Evolutionary conservation across 2,329 filamentous ascomycete species (phyloP).

Genomic region (Macrophomina pseudophaseolina): DNA sequence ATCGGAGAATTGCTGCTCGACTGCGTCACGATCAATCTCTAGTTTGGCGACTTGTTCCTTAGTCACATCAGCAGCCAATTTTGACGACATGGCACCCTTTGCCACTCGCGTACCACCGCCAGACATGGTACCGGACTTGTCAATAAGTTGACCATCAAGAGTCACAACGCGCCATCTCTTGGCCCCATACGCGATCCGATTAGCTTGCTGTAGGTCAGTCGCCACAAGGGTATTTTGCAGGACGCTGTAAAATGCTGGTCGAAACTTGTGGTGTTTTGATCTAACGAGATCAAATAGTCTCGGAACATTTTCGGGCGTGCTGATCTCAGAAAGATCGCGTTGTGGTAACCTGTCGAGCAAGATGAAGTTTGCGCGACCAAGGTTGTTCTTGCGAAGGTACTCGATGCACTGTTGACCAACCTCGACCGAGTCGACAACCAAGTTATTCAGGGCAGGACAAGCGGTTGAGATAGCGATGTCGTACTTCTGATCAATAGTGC

Average conservation of each 20-base stretch:
- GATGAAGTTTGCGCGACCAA: slow-evolving; percentile 96
- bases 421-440: slow-evolving; percentile 95
- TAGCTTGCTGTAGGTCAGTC: slow-evolving; percentile 90
- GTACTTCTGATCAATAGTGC: slow-evolving; percentile 90
- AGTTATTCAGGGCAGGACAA: slow-evolving; percentile 88
- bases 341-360: slow-evolving; percentile 84
- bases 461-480: slow-evolving; percentile 98
- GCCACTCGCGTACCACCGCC: slow-evolving; percentile 92
- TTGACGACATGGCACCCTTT: slow-evolving; percentile 95
- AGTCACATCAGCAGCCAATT: slow-evolving; percentile 82
- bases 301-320: slow-evolving; percentile 90
- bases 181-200: slow-evolving; percentile 93
- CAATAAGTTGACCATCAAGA: slow-evolving; percentile 91
- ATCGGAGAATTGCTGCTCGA: slow-evolving; percentile 81
- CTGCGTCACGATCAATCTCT: slow-evolving; percentile 81
- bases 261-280: slow-evolving; percentile 84
- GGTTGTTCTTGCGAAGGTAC: slow-evolving; percentile 94
- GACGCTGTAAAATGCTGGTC: slow-evolving; percentile 91
- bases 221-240: slow-evolving; percentile 95
- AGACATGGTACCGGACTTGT: slow-evolving; percentile 98
- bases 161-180: slow-evolving; percentile 96
- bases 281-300: slow-evolving; percentile 92
- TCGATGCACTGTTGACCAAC: slow-evolving; percentile 98
- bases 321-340: slow-evolving; percentile 77
- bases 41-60: slow-evolving; percentile 89